Percentiles rank a stretch among this genome's conserved stretches.
Conservation (phyloP, 1,284 basidiomycete genomes). For the Naganishia albida region DNA sequence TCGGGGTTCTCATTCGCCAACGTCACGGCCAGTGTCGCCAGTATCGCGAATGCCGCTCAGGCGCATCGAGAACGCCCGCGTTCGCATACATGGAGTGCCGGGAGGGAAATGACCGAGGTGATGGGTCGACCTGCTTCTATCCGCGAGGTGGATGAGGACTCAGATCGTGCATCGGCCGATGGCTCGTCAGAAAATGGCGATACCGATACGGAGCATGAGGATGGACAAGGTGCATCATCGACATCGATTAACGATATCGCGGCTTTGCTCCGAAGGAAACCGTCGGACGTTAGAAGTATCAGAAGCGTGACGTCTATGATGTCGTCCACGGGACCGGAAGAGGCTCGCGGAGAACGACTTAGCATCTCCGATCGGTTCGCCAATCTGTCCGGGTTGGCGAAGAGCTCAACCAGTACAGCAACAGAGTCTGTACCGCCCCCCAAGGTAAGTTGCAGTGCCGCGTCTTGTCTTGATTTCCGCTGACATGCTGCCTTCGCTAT, state of each 20-base stretch:
- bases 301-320: constrained; percentile 34
- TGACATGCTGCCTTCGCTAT: neutral
- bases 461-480: neutral
- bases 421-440: neutral
- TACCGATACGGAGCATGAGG: constrained; percentile 13
- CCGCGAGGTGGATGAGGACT: constrained; percentile 36
- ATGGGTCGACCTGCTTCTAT: constrained; percentile 48
- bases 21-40: constrained; percentile 67
- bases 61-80: constrained; percentile 41
- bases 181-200: constrained; percentile 50
- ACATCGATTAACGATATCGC: constrained; percentile 54
- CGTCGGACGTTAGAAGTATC: constrained; percentile 34
- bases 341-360: constrained; percentile 27
- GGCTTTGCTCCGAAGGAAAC: constrained; percentile 38
- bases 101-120: constrained; percentile 52
- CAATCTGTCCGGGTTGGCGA: constrained; percentile 27
- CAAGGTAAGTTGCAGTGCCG: neutral
- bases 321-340: constrained; percentile 23
- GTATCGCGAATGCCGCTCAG: constrained; percentile 52
- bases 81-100: constrained; percentile 40
- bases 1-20: constrained; percentile 78
- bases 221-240: constrained; percentile 43
- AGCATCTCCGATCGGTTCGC: constrained; percentile 35
- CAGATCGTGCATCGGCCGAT: constrained; percentile 38
- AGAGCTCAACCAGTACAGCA: neutral